Evolutionary conservation across 768 basidiomycete species (phyloP).

Genomic region (Amanita rimosa): DNA sequence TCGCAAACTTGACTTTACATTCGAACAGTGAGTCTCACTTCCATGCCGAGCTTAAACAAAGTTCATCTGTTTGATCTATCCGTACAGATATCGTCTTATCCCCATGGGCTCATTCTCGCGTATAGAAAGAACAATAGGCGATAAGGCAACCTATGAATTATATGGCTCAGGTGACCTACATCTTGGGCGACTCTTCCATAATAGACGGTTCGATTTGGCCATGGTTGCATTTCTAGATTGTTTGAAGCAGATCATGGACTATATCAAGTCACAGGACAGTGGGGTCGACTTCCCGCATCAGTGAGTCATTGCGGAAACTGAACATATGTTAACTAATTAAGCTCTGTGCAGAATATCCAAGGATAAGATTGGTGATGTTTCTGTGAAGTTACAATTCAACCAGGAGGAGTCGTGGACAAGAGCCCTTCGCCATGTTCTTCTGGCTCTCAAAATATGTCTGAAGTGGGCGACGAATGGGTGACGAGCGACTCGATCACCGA

Average conservation of each 20-base stretch:
- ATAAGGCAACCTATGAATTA: slow-evolving; percentile 81
- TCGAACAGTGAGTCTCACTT: slow-evolving; percentile 68
- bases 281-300: slow-evolving; percentile 75
- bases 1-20: slow-evolving; percentile 81
- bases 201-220: slow-evolving; percentile 89
- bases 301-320: slow-evolving; percentile 34
- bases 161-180: slow-evolving; percentile 93
- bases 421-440: slow-evolving; percentile 81
- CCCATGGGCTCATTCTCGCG: slow-evolving; percentile 95
- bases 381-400: slow-evolving; percentile 88
- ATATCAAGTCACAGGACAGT: slow-evolving; percentile 64
- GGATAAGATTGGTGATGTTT: slow-evolving; percentile 93
- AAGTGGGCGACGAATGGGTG: slow-evolving; percentile 80
- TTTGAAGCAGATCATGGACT: slow-evolving; percentile 83
- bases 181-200: slow-evolving; percentile 81
- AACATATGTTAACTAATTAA: no score
- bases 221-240: slow-evolving; percentile 97
- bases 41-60: neutral
- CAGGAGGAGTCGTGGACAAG: slow-evolving; percentile 96
- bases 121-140: slow-evolving; percentile 74
- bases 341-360: slow-evolving; percentile 61
- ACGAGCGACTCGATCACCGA: no score
- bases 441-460: slow-evolving; percentile 79
- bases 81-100: slow-evolving; percentile 69
- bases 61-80: neutral